Percentiles rank a stretch among this genome's conserved stretches.
These are phyloP conservation scores for Mortierella sp. DNA, from an alignment of 371 early-diverging fungal genomes.

Conservation along the genomic window DNA sequence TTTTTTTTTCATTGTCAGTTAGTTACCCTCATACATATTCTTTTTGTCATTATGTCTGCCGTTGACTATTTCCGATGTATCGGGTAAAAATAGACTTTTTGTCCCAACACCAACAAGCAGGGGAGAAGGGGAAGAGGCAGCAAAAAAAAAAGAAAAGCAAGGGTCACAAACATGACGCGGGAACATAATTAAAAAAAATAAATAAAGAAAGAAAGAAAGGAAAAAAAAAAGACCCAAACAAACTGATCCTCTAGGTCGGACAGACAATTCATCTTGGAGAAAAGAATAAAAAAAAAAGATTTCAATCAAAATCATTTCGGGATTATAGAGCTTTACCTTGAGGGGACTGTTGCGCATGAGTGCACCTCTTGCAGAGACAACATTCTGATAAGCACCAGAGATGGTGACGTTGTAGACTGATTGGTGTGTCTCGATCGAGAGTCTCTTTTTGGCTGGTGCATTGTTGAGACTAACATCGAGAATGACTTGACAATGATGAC, in stretches of 20 bases:
- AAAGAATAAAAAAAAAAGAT: neutral
- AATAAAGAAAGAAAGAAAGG: neutral
- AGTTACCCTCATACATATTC: neutral
- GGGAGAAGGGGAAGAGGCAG: no score
- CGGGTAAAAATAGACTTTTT: constrained; percentile 5
- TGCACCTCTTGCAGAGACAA: constrained; percentile 48
- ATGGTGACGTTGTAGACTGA: constrained; percentile 56
- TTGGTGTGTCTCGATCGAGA: constrained; percentile 56
- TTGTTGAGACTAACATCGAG: constrained; percentile 48
- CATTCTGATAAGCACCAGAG: constrained; percentile 57
- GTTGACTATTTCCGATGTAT: neutral
- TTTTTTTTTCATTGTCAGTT: no score
- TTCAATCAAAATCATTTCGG: neutral
- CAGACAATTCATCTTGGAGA: neutral
- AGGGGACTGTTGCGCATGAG: constrained; percentile 53
- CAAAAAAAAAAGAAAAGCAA: neutral
- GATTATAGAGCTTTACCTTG: constrained; percentile 38
- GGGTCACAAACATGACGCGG: constrained; percentile 4
- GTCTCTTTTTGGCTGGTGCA: constrained; percentile 44
- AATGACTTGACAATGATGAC: constrained; percentile 44
- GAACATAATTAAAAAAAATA: neutral
- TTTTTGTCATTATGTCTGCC: neutral
- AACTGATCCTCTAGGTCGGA: neutral
- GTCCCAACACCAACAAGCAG: neutral
- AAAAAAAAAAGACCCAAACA: neutral